Percentiles rank a stretch among this genome's conserved stretches.
Evolutionary conservation across 2,329 filamentous ascomycete genomes (phyloP).

Genomic region (Beauveria rudraprayagi): DNA sequence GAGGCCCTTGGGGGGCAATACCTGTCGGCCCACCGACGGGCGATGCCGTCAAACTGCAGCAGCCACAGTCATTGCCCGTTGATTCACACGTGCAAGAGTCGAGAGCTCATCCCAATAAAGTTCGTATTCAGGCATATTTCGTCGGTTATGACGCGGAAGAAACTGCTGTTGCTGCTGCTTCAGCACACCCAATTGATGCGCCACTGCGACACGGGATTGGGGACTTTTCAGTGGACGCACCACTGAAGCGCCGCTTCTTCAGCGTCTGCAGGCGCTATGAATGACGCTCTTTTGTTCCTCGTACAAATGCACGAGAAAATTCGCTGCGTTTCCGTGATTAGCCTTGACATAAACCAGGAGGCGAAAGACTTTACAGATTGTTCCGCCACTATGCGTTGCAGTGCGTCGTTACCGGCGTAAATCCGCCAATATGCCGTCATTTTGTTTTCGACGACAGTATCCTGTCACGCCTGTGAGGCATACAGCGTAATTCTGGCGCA

Average conservation of each 20-base stretch:
- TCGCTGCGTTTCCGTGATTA: background rate
- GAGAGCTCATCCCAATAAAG: no score
- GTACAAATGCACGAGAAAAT: no score
- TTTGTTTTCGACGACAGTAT: no score
- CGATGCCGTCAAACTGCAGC: slow-evolving; percentile 3
- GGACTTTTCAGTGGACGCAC: background rate
- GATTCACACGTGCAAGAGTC: background rate
- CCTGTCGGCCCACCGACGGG: background rate
- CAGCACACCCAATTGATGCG: background rate
- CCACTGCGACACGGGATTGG: background rate
- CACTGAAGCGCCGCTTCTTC: background rate
- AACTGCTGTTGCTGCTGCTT: background rate
- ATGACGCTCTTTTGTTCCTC: background rate
- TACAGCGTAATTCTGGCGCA: no score
- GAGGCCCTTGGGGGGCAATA: background rate
- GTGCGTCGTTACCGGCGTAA: no score
- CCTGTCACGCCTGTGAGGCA: no score
- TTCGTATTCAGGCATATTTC: background rate
- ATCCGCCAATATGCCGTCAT: no score
- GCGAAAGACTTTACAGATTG: no score
- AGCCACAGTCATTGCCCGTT: background rate
- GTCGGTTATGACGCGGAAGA: background rate
- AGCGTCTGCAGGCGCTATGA: background rate
- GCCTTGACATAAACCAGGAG: no score
- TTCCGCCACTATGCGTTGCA: no score